Conservation (phyloP, 176 grass and related monocot genomes). For the Avena sativa region DNA sequence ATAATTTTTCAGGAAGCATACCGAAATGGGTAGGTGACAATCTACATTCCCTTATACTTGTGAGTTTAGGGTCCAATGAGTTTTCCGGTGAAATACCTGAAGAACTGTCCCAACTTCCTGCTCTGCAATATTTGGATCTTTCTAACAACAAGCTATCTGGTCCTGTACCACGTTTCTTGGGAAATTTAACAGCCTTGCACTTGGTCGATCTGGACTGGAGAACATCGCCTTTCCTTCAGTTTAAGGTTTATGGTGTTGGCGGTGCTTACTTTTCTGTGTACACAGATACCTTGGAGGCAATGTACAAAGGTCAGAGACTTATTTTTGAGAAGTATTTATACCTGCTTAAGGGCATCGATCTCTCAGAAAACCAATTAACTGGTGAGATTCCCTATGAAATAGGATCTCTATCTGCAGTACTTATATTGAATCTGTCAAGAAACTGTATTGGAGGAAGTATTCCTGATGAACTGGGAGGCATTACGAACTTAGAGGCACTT, state of each 20-base stretch:
- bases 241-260: background rate
- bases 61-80: background rate
- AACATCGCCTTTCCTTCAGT: background rate
- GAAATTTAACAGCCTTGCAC: constrained; percentile 7
- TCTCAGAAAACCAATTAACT: constrained; percentile 18
- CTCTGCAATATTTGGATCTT: constrained; percentile 2
- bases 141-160: background rate
- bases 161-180: background rate
- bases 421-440: background rate
- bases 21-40: constrained; percentile 32
- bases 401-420: background rate
- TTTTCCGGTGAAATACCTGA: constrained; percentile 34
- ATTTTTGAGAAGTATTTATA: too few relatives aligned
- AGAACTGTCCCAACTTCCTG: constrained; percentile 8
- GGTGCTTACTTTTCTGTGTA: constrained; percentile 16
- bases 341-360: background rate
- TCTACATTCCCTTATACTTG: background rate
- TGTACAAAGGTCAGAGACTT: too few relatives aligned
- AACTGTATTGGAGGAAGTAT: constrained; percentile 27
- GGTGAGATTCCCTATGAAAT: constrained; percentile 30
- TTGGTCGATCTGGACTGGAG: background rate
- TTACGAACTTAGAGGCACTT: background rate
- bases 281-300: too few relatives aligned
- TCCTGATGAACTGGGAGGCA: background rate
- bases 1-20: constrained; percentile 35